Evolutionary conservation across 1,139 yeast species (phyloP), one percentile per base, ranked within the genome.

Genomic region (Candida smagusa): DNA sequence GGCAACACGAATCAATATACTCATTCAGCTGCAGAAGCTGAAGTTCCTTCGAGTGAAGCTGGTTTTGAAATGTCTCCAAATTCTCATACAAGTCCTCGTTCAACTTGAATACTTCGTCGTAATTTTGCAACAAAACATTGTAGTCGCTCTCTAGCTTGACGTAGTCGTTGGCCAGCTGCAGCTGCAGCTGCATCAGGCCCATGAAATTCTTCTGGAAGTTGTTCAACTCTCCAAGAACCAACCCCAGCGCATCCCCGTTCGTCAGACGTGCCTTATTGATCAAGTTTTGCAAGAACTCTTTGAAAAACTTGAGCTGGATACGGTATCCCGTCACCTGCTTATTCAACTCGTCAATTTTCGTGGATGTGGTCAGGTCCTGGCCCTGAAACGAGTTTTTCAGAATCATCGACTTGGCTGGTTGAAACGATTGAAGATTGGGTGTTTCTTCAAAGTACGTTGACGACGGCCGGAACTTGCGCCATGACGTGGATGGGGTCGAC

Each of bases 261-360:
- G 34, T 33, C 30, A 39, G 36, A 21, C 43, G 45, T 25, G 48
- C 55, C 45, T 45, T 62, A 46, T 52, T 76, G 22, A 57, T 65
- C 36, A 68, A 44, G 34, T 58, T 59, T 37, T 66, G 74, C 3
- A 72, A 48, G 37, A 70, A 70, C 39, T 65, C 68, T 45, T 64
- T 65, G 56, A 69, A 64, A 37, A 71, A 58, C 46, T 63, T 59
- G 28, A 72, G 60, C 46, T 72, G 75, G 23, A 72, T 66, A 36
- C 65, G 61, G 47, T 68, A 71, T 12, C 71, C 63, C 1, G 72
- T 62, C 29, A 72, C 55, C 44, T 70, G 68, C 38, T 65, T 66
- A 35, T 62, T 65, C 12, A 68, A 52, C 3, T 65, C 66, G 30
- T 63, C 65, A 3, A 63, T 53, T 37, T 58, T 56, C 28, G 48